Percentiles rank a stretch among this genome's conserved stretches.
Evolutionary conservation across 1,139 yeast genomes (phyloP).

Genomic region (Geotrichum aggregatum): DNA sequence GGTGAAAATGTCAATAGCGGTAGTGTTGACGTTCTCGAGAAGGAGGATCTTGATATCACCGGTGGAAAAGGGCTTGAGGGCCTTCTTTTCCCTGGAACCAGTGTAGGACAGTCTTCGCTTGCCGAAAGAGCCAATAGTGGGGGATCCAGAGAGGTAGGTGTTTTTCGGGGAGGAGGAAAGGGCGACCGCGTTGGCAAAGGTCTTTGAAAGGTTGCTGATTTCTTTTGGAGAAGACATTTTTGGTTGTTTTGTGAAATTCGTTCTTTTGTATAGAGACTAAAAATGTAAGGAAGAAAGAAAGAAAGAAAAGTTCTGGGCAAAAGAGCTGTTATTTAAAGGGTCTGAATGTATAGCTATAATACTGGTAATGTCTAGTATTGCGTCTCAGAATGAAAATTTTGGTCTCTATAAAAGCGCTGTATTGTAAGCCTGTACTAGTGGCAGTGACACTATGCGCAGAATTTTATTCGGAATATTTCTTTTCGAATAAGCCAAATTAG

Average conservation of each 20-base stretch:
- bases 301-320: neutral
- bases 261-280: neutral
- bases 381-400: neutral
- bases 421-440: no score
- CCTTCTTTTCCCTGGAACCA: constrained; percentile 43
- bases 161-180: constrained; percentile 39
- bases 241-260: neutral
- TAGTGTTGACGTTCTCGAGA: constrained; percentile 86
- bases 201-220: constrained; percentile 51
- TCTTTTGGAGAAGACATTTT: constrained; percentile 66
- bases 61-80: constrained; percentile 81
- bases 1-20: constrained; percentile 81
- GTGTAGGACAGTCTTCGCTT: constrained; percentile 34
- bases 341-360: neutral
- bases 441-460: no score
- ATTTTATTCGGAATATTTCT: no score
- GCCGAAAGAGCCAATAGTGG: constrained; percentile 24
- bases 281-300: constrained; percentile 6
- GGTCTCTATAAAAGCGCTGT: neutral
- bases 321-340: neutral
- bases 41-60: constrained; percentile 89
- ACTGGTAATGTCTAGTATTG: neutral
- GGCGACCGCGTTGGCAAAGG: constrained; percentile 53
- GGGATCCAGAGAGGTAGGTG: constrained; percentile 65
- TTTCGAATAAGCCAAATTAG: neutral